Evolutionary conservation across 2,329 filamentous ascomycete genomes (phyloP), one percentile per base, ranked within the genome.

Genomic region (Xylaria sp.): DNA sequence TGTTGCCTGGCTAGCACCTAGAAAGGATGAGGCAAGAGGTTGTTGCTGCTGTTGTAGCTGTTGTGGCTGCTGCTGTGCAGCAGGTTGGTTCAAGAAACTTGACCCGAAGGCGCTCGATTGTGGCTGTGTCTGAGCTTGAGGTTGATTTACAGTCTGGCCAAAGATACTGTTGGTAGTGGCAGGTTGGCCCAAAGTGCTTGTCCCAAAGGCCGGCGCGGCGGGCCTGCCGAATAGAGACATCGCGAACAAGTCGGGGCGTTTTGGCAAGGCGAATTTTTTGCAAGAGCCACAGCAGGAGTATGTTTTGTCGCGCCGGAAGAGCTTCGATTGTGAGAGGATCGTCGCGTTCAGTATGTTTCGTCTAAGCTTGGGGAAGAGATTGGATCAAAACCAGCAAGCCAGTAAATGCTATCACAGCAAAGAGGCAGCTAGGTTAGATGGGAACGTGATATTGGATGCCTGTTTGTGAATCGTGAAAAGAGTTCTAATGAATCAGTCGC

Each of bases 1-100:
- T 70, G 85, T 80, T 13, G 72, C 73, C 65, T 79, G 61, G 81
- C 83, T 78, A 80, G 83, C 56, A 80, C 82, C 76, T 81, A 84
- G 34, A 78, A 82, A 66, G 75, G 72, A 23, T 79, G 83, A 76
- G 83, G 81, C 73, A 80, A 80, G 76, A 83, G 79, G 78, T 58
- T 74, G 75, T 28, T 72, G 73, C 46, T 80, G 79, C 43, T 81
- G 81, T 53, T 78, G 77, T 28, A 76, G 78, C 34, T 79, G 79
- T 41, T 81, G 81, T 52, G 78, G 77, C 28, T 78, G 78, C 46
- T 80, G 80, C 55, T 81, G 81, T 39, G 79, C 77, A 46, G 80
- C 78, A 8, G 75, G 57, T 41, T 78, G 78, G 65, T 59, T 75
- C 65, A 74, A 75, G 74, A 72, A 76, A 70, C 69, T 81, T 78